Evolutionary conservation across 2,329 filamentous ascomycete genomes (phyloP), one percentile per base, ranked within the genome.

Genomic region (Onygena corvina): DNA sequence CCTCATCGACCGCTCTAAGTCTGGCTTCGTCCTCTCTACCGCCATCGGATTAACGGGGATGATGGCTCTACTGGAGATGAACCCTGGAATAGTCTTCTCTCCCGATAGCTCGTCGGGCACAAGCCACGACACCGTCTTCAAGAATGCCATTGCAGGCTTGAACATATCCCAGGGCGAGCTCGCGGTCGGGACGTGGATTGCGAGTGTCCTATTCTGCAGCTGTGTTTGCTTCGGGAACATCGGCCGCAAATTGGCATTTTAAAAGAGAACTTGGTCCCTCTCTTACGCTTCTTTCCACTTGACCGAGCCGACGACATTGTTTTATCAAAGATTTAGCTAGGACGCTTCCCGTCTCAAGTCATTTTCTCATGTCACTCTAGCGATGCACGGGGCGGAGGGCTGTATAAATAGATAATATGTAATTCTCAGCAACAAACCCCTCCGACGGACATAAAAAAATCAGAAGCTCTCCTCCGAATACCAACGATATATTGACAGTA

Each of bases 211-310:
- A 46, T 98, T 95, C 64, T 95, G 92, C 67, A 93, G 86, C 60
- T 88, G 86, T 58, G 79, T 96, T 7, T 95, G 89, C 67, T 95
- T 98, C 72, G 92, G 92, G 8, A 96, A 94, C 62, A 87, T 98
- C 61, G 92, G 92, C 9, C 75, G 92, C 54, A 76, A 86, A 53
- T 68, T 96, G 20, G 40, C 50, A 5, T 30, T 31, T 9, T 49
- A 34, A 46, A 16, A 4, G 29, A 21, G 25, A 18, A 25, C n/a
- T 40, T 18, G 25, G n/a, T n/a, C n/a, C n/a, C n/a, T n/a, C 25
- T 25, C 18, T 25, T 5, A 23, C 36, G 16, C 36, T 21, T 23
- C 25, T 40, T 40, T 21, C 12, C 18, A 23, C 25, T 40, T 12
- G 20, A 40, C 16, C 36, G 11, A 14, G 14, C 3, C 36, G 25